phyloP scores from a whole-genome alignment of 805 yeast species.

The Pichia deserticola region DNA sequence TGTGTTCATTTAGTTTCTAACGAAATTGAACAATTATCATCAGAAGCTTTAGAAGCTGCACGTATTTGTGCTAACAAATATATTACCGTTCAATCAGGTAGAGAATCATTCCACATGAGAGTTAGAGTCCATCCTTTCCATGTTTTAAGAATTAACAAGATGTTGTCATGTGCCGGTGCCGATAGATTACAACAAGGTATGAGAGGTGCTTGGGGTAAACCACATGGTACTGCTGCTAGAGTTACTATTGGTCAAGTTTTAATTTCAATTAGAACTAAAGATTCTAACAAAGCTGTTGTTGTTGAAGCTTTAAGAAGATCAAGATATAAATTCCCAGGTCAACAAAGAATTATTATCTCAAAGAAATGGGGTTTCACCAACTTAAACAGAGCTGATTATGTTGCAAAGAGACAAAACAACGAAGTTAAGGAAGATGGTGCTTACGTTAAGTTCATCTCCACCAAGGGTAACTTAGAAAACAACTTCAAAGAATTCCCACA shows the following conservation, averaged over 20 bases:
- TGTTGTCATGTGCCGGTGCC: slow-evolving; percentile 99
- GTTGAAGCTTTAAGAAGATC: slow-evolving; percentile 99
- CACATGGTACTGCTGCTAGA: slow-evolving; percentile 99
- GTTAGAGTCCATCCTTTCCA: slow-evolving; percentile 99
- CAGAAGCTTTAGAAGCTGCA: slow-evolving; percentile 99
- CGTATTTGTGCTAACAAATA: slow-evolving; percentile 99
- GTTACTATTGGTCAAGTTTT: slow-evolving; percentile 97
- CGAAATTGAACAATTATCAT: slow-evolving; percentile 98
- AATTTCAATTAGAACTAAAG: slow-evolving; percentile 97
- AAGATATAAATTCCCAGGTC: slow-evolving; percentile 99
- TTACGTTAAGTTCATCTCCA: slow-evolving; percentile 96
- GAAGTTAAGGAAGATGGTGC: slow-evolving; percentile 99
- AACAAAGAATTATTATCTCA: slow-evolving; percentile 97
- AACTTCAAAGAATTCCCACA: slow-evolving; percentile 95
- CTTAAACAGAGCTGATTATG: slow-evolving; percentile 95
- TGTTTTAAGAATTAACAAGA: slow-evolving; percentile 99
- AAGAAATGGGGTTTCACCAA: slow-evolving; percentile 99
- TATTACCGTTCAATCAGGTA: slow-evolving; percentile 95
- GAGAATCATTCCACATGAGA: slow-evolving; percentile 99
- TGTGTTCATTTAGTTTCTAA: slow-evolving; percentile 99
- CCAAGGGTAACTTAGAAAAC: slow-evolving; percentile 89
- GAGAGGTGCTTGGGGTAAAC: slow-evolving; percentile 99
- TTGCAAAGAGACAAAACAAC: slow-evolving; percentile 89
- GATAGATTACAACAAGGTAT: slow-evolving; percentile 99
- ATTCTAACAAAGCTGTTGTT: slow-evolving; percentile 93